Evolutionary conservation across 108 stramenopile species (phyloP), one percentile per base, ranked within the genome.

Genomic region (Discostella stelligeroides): DNA sequence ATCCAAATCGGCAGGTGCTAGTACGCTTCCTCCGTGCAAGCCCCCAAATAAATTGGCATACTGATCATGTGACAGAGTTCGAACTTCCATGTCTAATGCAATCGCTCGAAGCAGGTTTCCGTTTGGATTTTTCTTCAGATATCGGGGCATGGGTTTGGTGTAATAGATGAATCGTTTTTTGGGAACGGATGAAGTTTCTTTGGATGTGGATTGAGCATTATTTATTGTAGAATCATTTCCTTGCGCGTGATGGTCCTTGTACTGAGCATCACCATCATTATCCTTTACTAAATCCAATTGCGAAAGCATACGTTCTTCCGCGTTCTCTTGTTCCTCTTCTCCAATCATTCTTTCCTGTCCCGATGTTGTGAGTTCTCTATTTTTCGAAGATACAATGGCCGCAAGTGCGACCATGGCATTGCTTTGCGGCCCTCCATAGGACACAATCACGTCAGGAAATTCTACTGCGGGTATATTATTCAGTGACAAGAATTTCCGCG

Each of bases 381-480:
- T 90, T 59, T 88, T 90, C 37, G 73, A 84, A 47, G 82, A 64
- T 23, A 91, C 90, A 57, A 96, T 67, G 14, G 95, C 96, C 10
- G 97, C 95, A 30, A 97, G 56, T 9, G 96, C 93, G 42, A 95
- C 59, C 95, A 97, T 95, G 25, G 97, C 92, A 83, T 97, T 97
- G 37, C 86, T 88, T 71, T 97, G 95, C 25, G 89, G 86, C 20
- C 97, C 97, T 21, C 97, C 97, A 70, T 96, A 92, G 68, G 88
- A 90, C 1, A 95, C 95, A 10, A 96, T 62, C 17, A 82, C 86
- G 28, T 79, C 53, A 0, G 91, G 89, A 87, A 90, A 91, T 1
- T 90, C 74, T 7, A 23, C 17, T 5, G 65, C 79, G 24, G 82
- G 71, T 17, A 92, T 51, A 17, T 83, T 34, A 58, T 88, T 87